Conservation (phyloP, 2,329 filamentous ascomycete species). For the Fusarium tricinctum region DNA sequence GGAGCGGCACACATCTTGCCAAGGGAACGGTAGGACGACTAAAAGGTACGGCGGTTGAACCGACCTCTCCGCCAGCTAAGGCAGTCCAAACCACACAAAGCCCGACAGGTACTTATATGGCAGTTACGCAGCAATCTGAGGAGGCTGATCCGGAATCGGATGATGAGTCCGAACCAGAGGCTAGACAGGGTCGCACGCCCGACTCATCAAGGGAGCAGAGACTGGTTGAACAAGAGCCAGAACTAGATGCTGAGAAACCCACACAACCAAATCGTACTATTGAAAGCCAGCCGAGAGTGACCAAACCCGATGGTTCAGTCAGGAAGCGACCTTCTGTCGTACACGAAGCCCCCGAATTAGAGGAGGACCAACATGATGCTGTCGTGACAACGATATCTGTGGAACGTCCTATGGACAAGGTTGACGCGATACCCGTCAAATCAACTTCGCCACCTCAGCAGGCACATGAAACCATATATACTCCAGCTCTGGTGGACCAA, state of each 20-base stretch:
- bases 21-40: slow-evolving; percentile 68
- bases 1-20: slow-evolving; percentile 61
- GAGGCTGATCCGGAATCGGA: slow-evolving; percentile 28
- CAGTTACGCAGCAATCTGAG: slow-evolving; percentile 12
- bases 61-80: slow-evolving; percentile 10
- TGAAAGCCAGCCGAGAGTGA: neutral
- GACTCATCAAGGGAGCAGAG: slow-evolving; percentile 10
- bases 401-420: slow-evolving; percentile 35
- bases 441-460: slow-evolving; percentile 23
- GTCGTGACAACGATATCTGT: slow-evolving; percentile 21
- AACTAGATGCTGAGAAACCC: slow-evolving; percentile 7
- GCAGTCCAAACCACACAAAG: slow-evolving; percentile 48
- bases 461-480: slow-evolving; percentile 2
- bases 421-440: slow-evolving; percentile 56
- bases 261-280: neutral
- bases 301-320: slow-evolving; percentile 9
- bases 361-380: slow-evolving; percentile 46
- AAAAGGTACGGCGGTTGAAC: slow-evolving; percentile 63
- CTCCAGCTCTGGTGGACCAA: slow-evolving; percentile 17
- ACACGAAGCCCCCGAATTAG: slow-evolving; percentile 60
- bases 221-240: slow-evolving; percentile 20
- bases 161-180: slow-evolving; percentile 24
- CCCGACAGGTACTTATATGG: neutral
- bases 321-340: slow-evolving; percentile 61
- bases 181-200: neutral